Evolutionary conservation across 257 asterid genomes (phyloP).

Genomic region (Vinca minor): DNA sequence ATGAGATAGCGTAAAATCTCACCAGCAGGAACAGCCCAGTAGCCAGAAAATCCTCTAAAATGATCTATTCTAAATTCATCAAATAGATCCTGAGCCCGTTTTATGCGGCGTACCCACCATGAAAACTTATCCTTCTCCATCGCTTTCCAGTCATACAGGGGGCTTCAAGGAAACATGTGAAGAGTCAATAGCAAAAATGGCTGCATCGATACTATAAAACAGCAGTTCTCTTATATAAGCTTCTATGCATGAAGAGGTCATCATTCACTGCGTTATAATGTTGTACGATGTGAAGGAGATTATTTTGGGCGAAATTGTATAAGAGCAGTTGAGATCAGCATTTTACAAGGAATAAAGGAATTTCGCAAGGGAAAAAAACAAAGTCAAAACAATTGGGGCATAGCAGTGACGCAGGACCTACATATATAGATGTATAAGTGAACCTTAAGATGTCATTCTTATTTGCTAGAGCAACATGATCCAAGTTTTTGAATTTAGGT

Average conservation of each 20-base stretch:
- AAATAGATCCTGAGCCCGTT: slow-evolving; percentile 77
- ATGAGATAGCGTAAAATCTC: slow-evolving; percentile 20
- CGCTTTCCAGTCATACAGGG: slow-evolving; percentile 91
- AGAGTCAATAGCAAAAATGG: slow-evolving; percentile 17
- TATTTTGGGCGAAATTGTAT: neutral
- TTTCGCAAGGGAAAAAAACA: neutral
- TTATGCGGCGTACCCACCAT: slow-evolving; percentile 85
- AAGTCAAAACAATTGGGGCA: neutral
- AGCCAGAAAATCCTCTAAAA: slow-evolving; percentile 97
- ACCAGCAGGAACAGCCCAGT: slow-evolving; percentile 99
- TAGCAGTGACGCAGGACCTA: neutral
- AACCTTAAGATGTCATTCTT: neutral
- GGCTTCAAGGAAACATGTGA: slow-evolving; percentile 41
- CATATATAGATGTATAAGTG: neutral
- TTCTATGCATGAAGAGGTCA: neutral
- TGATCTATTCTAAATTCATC: slow-evolving; percentile 97
- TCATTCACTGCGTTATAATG: neutral
- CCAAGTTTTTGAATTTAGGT: neutral
- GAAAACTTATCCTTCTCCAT: slow-evolving; percentile 86
- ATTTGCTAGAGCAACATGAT: neutral
- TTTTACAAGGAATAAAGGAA: neutral
- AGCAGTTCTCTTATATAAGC: neutral
- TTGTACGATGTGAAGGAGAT: neutral
- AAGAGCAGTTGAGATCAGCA: neutral
- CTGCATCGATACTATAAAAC: neutral